Evolutionary conservation across 306 rosid species (phyloP).

Genomic region (Quercus mongolica): DNA sequence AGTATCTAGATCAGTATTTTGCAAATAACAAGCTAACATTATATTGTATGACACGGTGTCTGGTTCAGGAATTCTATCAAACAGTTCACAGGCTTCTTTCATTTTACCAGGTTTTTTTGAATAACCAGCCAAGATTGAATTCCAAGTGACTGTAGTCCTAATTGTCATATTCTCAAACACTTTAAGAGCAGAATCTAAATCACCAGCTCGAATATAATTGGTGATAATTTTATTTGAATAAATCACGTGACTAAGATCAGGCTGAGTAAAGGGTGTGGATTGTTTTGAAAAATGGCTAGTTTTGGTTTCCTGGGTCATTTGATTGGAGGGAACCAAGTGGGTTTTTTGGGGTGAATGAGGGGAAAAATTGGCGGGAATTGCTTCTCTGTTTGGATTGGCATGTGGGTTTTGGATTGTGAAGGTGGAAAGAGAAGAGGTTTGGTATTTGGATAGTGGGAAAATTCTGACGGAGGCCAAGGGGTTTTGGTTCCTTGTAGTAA

Average conservation of each 20-base stretch:
- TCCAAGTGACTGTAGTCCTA: slow-evolving; percentile 73
- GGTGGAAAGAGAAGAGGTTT: slow-evolving; percentile 7
- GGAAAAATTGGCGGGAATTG: slow-evolving; percentile 10
- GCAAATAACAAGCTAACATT: slow-evolving; percentile 59
- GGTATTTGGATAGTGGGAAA: slow-evolving; percentile 15
- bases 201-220: slow-evolving; percentile 44
- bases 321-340: slow-evolving; percentile 26
- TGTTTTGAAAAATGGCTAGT: not conserved
- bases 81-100: slow-evolving; percentile 48
- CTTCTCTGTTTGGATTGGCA: slow-evolving; percentile 11
- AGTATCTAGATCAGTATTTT: slow-evolving; percentile 37
- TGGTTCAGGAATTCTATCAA: slow-evolving; percentile 77
- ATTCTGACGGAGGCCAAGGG: not conserved
- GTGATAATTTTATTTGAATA: slow-evolving; percentile 59
- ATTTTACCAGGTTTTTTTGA: slow-evolving; percentile 45
- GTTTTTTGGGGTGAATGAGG: slow-evolving; percentile 12
- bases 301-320: not conserved
- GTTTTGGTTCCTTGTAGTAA: not conserved
- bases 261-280: slow-evolving; percentile 15
- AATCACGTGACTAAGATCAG: slow-evolving; percentile 19
- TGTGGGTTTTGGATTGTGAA: slow-evolving; percentile 9
- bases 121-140: slow-evolving; percentile 57
- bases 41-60: slow-evolving; percentile 64
- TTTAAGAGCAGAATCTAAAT: slow-evolving; percentile 51
- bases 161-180: slow-evolving; percentile 55